Evolutionary conservation across 2,329 filamentous ascomycete species (phyloP).

Genomic region (Trichoderma asperellum): DNA sequence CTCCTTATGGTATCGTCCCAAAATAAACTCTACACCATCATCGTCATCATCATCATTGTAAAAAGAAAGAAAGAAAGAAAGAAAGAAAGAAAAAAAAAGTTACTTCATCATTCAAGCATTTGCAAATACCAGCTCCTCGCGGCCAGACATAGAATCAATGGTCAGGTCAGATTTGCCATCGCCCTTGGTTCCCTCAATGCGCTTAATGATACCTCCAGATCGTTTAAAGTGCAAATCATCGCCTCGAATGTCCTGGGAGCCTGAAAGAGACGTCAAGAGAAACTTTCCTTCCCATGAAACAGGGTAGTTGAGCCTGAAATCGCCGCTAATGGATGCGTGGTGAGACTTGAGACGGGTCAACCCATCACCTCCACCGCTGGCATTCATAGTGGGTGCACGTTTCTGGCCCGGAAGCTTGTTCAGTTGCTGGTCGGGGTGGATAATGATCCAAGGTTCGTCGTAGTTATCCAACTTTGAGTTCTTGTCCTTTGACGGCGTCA

Average conservation of each 20-base stretch:
- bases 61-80: too few relatives aligned
- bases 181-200: slow-evolving; percentile 49
- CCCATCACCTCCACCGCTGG: slow-evolving; percentile 21
- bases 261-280: slow-evolving; percentile 46
- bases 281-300: slow-evolving; percentile 54
- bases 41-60: neutral
- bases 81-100: neutral
- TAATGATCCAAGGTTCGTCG: slow-evolving; percentile 34
- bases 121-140: slow-evolving; percentile 39
- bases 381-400: neutral
- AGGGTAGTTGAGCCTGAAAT: slow-evolving; percentile 51
- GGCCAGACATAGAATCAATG: slow-evolving; percentile 40
- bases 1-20: neutral
- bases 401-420: neutral
- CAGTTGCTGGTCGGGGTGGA: slow-evolving; percentile 19
- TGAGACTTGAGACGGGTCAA: slow-evolving; percentile 45
- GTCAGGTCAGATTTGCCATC: slow-evolving; percentile 41
- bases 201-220: slow-evolving; percentile 41
- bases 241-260: slow-evolving; percentile 47
- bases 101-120: neutral
- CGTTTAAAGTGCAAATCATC: slow-evolving; percentile 47
- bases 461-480: slow-evolving; percentile 10
- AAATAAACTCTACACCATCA: neutral
- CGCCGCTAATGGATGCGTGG: slow-evolving; percentile 52
- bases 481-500: neutral